Conservation (phyloP, 2,329 filamentous ascomycete species). For the Leptographium wingfieldii region DNA sequence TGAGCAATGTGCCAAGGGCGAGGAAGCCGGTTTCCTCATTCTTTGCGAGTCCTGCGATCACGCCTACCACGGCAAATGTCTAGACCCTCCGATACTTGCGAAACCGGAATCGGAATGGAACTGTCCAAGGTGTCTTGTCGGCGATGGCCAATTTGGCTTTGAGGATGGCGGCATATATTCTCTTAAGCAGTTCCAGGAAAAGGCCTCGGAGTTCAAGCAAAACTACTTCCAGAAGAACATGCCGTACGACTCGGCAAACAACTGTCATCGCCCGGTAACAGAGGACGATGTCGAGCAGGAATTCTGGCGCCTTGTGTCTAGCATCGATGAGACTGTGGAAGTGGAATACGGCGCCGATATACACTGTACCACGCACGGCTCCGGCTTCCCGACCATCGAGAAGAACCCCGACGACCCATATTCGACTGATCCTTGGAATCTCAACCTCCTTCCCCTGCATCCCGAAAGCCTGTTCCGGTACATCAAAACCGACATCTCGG, state of each 20-base stretch:
- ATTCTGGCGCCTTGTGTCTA: conserved; percentile 92
- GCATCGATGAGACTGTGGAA: conserved; percentile 88
- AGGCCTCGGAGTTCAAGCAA: conserved; percentile 89
- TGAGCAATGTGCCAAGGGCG: conserved; percentile 71
- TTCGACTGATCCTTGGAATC: conserved; percentile 85
- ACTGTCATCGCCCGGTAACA: conserved; percentile 67
- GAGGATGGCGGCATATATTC: conserved; percentile 96
- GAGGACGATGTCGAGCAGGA: conserved; percentile 95
- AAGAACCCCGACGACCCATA: conserved; percentile 79
- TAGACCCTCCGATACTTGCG: conserved; percentile 71
- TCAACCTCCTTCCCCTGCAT: conserved; percentile 84
- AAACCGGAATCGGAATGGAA: conserved; percentile 88
- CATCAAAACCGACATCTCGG: conserved; percentile 96
- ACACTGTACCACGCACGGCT: conserved; percentile 94
- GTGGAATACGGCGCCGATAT: conserved; percentile 98
- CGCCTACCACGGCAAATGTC: conserved; percentile 73
- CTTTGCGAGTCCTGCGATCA: conserved; percentile 87
- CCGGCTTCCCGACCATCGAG: conserved; percentile 90
- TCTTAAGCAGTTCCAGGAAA: conserved; percentile 89
- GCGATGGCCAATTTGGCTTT: conserved; percentile 93
- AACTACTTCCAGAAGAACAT: conserved; percentile 85
- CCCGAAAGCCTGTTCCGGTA: conserved; percentile 88
- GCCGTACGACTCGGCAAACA: conserved; percentile 73
- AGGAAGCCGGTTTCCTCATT: conserved; percentile 58
- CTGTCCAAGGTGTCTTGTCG: conserved; percentile 86